Conservation (phyloP, 306 rosid genomes). For the Casuarina equisetifolia region DNA sequence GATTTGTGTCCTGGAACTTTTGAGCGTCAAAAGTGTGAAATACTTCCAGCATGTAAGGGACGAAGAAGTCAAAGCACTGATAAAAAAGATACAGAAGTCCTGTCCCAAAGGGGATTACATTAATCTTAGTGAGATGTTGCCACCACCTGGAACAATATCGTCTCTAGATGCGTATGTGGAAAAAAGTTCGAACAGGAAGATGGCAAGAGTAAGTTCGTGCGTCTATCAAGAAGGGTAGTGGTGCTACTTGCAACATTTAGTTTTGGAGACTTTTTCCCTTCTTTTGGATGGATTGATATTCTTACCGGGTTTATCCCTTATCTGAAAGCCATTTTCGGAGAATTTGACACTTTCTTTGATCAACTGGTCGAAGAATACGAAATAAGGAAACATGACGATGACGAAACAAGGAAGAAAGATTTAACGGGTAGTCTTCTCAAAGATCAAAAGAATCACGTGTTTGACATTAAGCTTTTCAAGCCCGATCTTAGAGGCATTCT, state of each 20-base stretch:
- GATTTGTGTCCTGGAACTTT: slow-evolving; percentile 16
- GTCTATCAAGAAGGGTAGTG: not conserved
- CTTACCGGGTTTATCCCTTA: slow-evolving; percentile 12
- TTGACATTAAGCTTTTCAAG: slow-evolving; percentile 8
- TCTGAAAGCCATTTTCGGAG: slow-evolving; percentile 5
- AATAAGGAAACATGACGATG: not conserved
- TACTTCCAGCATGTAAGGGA: slow-evolving; percentile 10
- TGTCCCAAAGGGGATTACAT: not conserved
- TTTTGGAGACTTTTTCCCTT: slow-evolving; percentile 13
- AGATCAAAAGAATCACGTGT: slow-evolving; percentile 6
- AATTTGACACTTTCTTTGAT: slow-evolving; percentile 15
- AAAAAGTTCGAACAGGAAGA: slow-evolving; percentile 1
- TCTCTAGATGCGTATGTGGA: slow-evolving; percentile 12
- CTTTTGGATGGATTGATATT: slow-evolving; percentile 32
- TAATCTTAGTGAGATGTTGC: slow-evolving; percentile 9
- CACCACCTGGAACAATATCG: not conserved
- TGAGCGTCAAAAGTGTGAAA: slow-evolving; percentile 13
- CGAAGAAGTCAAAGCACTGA: slow-evolving; percentile 8
- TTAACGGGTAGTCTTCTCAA: slow-evolving; percentile 28
- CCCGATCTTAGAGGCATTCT: slow-evolving; percentile 30
- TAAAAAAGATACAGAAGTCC: not conserved
- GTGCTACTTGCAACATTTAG: not conserved
- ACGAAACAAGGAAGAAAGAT: not conserved
- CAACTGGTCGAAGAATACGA: slow-evolving; percentile 29
- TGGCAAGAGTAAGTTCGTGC: not conserved